phyloP scores from a whole-genome alignment of 2,329 filamentous ascomycete species.

The Neopestalotiopsis rosae region DNA sequence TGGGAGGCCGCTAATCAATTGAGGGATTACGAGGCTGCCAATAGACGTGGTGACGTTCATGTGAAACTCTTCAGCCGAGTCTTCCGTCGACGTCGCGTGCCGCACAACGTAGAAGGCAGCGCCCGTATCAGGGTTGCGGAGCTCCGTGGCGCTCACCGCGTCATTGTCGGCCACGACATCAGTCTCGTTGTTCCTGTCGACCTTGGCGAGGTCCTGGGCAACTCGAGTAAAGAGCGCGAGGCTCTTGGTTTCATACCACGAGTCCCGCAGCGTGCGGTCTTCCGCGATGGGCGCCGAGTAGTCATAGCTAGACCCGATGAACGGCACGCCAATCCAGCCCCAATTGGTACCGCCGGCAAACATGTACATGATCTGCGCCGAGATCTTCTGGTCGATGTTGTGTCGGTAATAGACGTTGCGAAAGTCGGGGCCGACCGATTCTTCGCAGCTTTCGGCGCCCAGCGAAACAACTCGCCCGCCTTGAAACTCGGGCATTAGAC shows the following conservation, averaged over 20 bases:
- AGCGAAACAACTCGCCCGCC: neutral
- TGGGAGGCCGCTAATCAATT: conserved; percentile 26
- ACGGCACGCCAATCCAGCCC: conserved; percentile 77
- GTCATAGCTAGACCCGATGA: conserved; percentile 65
- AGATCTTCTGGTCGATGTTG: neutral
- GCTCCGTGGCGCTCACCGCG: neutral
- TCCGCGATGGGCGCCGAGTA: conserved; percentile 69
- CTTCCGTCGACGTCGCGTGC: conserved; percentile 12
- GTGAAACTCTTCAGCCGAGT: conserved; percentile 28
- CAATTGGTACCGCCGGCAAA: conserved; percentile 80
- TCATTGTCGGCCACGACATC: neutral
- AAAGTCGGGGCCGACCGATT: neutral
- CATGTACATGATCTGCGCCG: conserved; percentile 3
- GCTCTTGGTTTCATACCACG: conserved; percentile 77
- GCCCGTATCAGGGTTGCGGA: conserved; percentile 8
- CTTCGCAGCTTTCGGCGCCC: neutral
- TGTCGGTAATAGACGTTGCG: conserved; percentile 1
- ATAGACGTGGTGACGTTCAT: neutral
- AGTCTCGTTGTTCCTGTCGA: neutral
- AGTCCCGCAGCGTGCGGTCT: conserved; percentile 71
- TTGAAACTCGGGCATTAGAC: neutral
- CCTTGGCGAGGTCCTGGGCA: neutral
- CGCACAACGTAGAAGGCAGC: conserved; percentile 28
- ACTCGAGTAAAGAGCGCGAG: neutral
- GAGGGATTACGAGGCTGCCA: conserved; percentile 30